A percentile compares a stretch with the other conserved stretches of the same genome.
Evolutionary conservation across 495 filamentous ascomycete species (phyloP).

Genomic region (Annulohypoxylon maeteangense): DNA sequence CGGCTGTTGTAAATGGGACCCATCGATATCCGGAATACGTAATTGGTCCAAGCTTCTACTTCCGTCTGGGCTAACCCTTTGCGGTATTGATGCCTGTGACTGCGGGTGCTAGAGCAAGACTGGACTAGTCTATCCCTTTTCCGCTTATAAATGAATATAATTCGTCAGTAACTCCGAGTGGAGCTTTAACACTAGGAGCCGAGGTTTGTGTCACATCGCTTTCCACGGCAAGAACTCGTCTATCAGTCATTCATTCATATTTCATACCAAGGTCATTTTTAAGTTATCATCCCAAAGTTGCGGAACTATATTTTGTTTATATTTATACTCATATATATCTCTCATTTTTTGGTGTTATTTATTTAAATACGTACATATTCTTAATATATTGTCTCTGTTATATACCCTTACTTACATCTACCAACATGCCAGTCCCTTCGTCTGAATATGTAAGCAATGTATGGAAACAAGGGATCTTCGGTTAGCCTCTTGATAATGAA

Average conservation of each 20-base stretch:
- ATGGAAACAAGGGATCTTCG: conserved; percentile 88
- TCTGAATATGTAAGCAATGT: conserved; percentile 79
- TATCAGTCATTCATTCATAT: background rate
- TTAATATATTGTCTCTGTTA: background rate
- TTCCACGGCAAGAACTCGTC: background rate
- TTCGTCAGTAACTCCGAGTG: background rate
- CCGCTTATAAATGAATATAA: conserved; percentile 10
- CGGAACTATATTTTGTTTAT: background rate
- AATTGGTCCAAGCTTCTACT: conserved; percentile 37
- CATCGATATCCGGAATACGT: conserved; percentile 31
- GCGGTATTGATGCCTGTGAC: conserved; percentile 4
- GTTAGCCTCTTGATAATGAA: conserved; percentile 54
- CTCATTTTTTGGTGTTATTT: background rate
- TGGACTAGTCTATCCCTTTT: conserved; percentile 1
- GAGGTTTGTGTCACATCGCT: conserved; percentile 13
- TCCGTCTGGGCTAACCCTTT: conserved; percentile 1
- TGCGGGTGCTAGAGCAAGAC: conserved; percentile 23
- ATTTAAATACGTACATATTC: background rate
- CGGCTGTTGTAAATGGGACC: conserved; percentile 5
- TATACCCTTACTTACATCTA: no score
- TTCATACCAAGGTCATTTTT: background rate
- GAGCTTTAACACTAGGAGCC: conserved; percentile 5
- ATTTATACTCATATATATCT: background rate
- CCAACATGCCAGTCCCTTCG: conserved; percentile 71
- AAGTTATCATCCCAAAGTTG: background rate